Base-by-base conservation (phyloP, 495 filamentous ascomycete species). In the Cladorrhinum samala region DNA sequence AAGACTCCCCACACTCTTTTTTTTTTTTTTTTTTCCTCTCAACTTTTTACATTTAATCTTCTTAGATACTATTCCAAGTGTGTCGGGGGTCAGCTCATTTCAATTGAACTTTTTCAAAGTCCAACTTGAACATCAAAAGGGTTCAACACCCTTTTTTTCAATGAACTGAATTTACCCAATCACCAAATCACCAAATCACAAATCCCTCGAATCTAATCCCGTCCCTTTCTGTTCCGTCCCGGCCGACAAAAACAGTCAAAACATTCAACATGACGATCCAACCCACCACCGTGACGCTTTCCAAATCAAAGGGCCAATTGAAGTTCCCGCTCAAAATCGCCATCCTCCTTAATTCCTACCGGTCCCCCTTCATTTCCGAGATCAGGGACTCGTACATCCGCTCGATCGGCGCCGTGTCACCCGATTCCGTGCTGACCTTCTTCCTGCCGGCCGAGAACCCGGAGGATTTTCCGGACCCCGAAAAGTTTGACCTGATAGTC, bases 341-440 rank as follows among this genome's bases (percentile, higher is more conserved):
- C 57, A 64, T 78, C 58, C 59, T 77, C 16, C 65, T 75, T 21
- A 76, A 77, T 62, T 71, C 66, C 36, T 73, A 66, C 60, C 61
- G 62, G 19, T 75, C 71, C 23, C 69, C 67, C 27, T 53, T 66
- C 27, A 63, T 72, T 21, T 47, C 62, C 27, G 64, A 60, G 13
- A 66, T 76, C 55, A 59, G 67, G 6, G 59, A 61, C 46, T 76
- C 74, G 17, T 77, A 76, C 57, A 52, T 58, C 2, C 63, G 68
- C 43, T 64, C 68, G 36, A 69, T 76, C 45, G 43, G 52, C 30
- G 59, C 62, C 25, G 63, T 74, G 18, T 45, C 57, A 21, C 65
- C 64, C 1, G 39, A 60, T 21, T 54, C 63, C 23, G 6, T 40
- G 3, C 61, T 73, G 25, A 50, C 62, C 21, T 75, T 74, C 60